A percentile compares a stretch with the other conserved stretches of the same genome.
These are phyloP conservation scores for Nakaseomyces delphensis DNA, from an alignment of 1,139 yeast genomes.

Conservation along the genomic window DNA sequence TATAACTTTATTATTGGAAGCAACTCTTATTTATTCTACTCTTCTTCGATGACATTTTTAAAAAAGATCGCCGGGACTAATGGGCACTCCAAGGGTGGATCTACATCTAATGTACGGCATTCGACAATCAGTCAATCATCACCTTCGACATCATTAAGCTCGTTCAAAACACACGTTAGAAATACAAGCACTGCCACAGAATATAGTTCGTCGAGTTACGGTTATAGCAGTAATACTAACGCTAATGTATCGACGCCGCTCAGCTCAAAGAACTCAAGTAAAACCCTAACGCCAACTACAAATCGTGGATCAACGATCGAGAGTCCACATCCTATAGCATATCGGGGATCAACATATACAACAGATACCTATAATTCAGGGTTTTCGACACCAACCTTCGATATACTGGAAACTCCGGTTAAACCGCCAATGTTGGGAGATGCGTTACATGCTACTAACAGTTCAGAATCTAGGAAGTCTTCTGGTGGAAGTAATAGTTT, in stretches of 20 bases:
- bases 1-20: no score
- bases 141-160: constrained; percentile 10
- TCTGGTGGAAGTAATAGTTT: constrained; percentile 25
- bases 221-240: neutral
- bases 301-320: neutral
- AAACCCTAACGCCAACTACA: neutral
- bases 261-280: constrained; percentile 1
- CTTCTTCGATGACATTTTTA: constrained; percentile 21
- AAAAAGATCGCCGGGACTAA: constrained; percentile 19
- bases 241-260: neutral
- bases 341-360: neutral
- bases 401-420: constrained; percentile 4
- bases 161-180: constrained; percentile 3
- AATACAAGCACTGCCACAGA: constrained; percentile 1
- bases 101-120: constrained; percentile 15
- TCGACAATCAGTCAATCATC: constrained; percentile 16
- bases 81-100: constrained; percentile 22
- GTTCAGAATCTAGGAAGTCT: constrained; percentile 21
- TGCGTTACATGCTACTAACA: neutral
- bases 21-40: neutral
- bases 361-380: neutral
- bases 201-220: neutral
- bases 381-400: constrained; percentile 7
- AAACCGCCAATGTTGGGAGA: neutral
- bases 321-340: constrained; percentile 1